Evolutionary conservation across 441 rosid genomes (phyloP).

Genomic region (Cnidoscolus chayamansa): DNA sequence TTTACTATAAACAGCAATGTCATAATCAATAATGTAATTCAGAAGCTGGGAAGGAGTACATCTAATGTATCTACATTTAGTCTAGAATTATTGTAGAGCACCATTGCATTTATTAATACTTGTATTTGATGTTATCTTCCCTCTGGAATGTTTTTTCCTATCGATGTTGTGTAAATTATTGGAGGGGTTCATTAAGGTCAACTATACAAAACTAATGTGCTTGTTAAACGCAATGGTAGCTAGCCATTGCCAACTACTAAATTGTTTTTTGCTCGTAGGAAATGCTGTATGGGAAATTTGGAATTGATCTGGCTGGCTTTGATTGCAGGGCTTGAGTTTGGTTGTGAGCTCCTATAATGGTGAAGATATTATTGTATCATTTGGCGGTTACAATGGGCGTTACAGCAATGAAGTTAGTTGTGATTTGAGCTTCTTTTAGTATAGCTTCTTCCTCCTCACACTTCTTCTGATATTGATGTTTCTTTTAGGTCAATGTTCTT

Average conservation of each 20-base stretch:
- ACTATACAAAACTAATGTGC: not conserved
- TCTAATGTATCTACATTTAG: not conserved
- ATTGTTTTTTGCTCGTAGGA: not conserved
- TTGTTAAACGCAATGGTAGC: not conserved
- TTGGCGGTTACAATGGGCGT: slow-evolving; percentile 94
- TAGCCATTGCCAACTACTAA: not conserved
- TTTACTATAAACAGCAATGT: not conserved
- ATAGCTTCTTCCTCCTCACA: slow-evolving; percentile 19
- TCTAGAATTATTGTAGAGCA: not conserved
- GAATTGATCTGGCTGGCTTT: slow-evolving; percentile 9
- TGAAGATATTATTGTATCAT: slow-evolving; percentile 78
- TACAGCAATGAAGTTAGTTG: slow-evolving; percentile 79
- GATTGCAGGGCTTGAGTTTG: slow-evolving; percentile 78
- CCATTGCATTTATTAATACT: not conserved
- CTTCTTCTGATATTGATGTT: slow-evolving; percentile 22
- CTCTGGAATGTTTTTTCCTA: not conserved
- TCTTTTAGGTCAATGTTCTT: slow-evolving; percentile 71
- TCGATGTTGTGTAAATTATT: not conserved
- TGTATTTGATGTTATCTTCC: not conserved
- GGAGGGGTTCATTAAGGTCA: not conserved
- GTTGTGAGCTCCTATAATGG: slow-evolving; percentile 68
- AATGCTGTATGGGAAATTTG: not conserved
- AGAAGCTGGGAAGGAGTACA: not conserved
- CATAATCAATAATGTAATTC: not conserved
- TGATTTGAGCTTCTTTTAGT: slow-evolving; percentile 14